phyloP scores from a whole-genome alignment of 2,329 filamentous ascomycete species.

The Ceratocystis papillata region DNA sequence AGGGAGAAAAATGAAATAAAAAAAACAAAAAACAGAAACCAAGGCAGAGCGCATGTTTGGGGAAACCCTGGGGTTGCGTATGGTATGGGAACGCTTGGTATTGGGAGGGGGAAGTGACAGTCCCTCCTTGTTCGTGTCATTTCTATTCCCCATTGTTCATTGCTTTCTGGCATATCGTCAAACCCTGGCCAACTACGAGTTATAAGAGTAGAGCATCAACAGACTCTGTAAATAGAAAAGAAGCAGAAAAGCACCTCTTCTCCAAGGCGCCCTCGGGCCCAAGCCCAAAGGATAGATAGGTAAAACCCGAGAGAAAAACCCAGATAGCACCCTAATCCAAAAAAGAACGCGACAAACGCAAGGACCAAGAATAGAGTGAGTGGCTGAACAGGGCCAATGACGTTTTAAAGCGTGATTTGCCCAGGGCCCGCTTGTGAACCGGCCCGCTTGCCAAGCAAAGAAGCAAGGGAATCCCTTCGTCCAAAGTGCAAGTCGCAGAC shows the following conservation, averaged over 20 bases:
- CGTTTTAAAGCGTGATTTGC: slow-evolving; percentile 8
- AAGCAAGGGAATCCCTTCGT: slow-evolving; percentile 10
- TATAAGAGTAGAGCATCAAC: too few relatives aligned
- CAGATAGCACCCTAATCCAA: neutral
- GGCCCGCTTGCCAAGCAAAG: slow-evolving; percentile 6
- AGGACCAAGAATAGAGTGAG: slow-evolving; percentile 9
- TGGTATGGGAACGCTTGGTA: neutral
- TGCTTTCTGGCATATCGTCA: neutral
- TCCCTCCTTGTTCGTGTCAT: neutral
- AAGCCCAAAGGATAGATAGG: neutral
- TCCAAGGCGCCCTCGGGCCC: neutral
- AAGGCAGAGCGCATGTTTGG: neutral
- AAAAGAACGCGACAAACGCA: slow-evolving; percentile 9
- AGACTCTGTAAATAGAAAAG: too few relatives aligned
- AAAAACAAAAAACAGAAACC: neutral
- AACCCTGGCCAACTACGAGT: too few relatives aligned
- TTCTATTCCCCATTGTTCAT: neutral
- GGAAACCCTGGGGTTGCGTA: neutral
- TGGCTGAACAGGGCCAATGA: slow-evolving; percentile 10
- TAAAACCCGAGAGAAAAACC: neutral
- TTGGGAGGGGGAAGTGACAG: neutral
- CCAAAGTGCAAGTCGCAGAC: slow-evolving; percentile 2
- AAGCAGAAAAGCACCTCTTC: too few relatives aligned
- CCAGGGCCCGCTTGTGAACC: neutral
- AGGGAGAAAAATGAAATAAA: neutral